These are phyloP conservation scores for Polychaeton citri DNA, from an alignment of 2,329 filamentous ascomycete species.

Conservation along the genomic window DNA sequence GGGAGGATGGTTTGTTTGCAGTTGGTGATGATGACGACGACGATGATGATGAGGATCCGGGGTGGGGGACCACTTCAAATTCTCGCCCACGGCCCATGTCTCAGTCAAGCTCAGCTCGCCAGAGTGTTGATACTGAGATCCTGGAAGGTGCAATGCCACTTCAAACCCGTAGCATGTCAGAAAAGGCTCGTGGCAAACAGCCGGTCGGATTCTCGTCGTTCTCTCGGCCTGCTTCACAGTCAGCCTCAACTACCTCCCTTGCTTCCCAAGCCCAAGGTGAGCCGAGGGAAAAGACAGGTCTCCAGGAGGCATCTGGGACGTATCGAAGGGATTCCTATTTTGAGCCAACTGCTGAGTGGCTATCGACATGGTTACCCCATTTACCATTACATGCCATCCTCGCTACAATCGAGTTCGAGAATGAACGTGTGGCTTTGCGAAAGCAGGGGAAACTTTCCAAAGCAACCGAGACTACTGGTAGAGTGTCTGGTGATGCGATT, in stretches of 20 bases:
- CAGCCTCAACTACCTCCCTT: constrained; percentile 68
- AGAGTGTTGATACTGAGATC: constrained; percentile 2
- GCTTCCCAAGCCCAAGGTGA: constrained; percentile 8
- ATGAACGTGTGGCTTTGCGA: neutral
- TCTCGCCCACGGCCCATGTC: neutral
- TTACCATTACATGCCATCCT: constrained; percentile 79
- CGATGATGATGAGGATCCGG: constrained; percentile 48
- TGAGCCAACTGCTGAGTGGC: constrained; percentile 67
- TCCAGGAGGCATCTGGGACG: constrained; percentile 15
- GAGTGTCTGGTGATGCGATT: too few relatives aligned
- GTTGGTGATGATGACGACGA: constrained; percentile 82
- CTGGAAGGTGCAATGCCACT: constrained; percentile 68
- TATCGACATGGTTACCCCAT: constrained; percentile 87
- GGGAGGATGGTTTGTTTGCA: constrained; percentile 74
- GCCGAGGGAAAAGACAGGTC: neutral
- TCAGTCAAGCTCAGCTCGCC: constrained; percentile 45
- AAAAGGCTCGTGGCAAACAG: constrained; percentile 93
- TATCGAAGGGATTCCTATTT: constrained; percentile 50
- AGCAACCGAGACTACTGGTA: too few relatives aligned
- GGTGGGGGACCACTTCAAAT: constrained; percentile 26
- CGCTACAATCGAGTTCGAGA: constrained; percentile 43
- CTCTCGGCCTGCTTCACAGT: constrained; percentile 54
- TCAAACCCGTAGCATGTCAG: constrained; percentile 84
- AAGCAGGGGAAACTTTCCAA: too few relatives aligned
- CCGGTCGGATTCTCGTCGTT: constrained; percentile 71